Percentiles rank a stretch among this genome's conserved stretches.
Conservation (phyloP, 83 land plant species). For the Picea abies region DNA sequence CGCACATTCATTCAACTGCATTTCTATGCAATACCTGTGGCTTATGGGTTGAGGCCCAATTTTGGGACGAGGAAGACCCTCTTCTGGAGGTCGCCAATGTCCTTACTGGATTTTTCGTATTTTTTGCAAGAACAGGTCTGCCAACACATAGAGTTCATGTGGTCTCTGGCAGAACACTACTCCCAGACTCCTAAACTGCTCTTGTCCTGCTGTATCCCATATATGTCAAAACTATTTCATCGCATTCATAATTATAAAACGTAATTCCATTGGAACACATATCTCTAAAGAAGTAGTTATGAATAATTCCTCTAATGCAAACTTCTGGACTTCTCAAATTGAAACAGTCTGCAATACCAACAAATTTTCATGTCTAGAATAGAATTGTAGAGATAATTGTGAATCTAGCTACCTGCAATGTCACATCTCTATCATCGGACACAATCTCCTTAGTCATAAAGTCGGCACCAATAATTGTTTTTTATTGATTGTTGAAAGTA, state of each 20-base stretch:
- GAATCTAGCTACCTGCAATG: conserved; percentile 43
- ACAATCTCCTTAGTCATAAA: conserved; percentile 63
- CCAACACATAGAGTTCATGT: no score
- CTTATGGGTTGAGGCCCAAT: background rate
- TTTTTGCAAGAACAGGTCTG: no score
- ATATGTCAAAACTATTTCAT: conserved; percentile 23
- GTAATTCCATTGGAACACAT: no score
- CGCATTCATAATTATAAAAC: no score
- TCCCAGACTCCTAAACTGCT: conserved; percentile 46
- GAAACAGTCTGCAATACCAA: no score
- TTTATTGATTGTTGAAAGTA: conserved; percentile 54
- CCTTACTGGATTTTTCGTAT: no score
- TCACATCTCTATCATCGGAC: conserved; percentile 53
- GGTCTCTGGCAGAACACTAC: conserved; percentile 25
- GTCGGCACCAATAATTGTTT: conserved; percentile 76
- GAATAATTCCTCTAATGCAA: no score
- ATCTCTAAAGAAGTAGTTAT: no score
- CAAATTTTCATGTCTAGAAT: background rate
- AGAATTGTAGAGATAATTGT: background rate
- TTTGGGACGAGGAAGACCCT: no score
- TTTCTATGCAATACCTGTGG: background rate
- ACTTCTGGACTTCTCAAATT: no score
- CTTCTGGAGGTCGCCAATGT: background rate
- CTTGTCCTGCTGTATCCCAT: conserved; percentile 60
- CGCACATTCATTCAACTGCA: no score